A percentile compares a stretch with the other conserved stretches of the same genome.
Evolutionary conservation across 2,329 filamentous ascomycete species (phyloP).

Genomic region (Paecilomyces fulvus): DNA sequence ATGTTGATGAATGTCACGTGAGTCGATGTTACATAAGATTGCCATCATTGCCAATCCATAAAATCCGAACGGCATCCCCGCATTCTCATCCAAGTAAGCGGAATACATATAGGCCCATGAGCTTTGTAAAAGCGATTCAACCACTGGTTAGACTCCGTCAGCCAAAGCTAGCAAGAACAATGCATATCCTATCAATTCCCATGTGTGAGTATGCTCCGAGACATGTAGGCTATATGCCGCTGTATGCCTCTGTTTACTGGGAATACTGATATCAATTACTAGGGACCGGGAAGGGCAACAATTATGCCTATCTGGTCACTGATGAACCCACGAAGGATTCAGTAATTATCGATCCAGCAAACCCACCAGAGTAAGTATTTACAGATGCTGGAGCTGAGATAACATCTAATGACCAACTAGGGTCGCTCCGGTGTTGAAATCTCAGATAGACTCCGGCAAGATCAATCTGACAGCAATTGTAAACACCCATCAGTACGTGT

Average conservation of each 20-base stretch:
- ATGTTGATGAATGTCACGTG: conserved; percentile 2
- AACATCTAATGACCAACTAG: conserved; percentile 26
- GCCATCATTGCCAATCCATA: background rate
- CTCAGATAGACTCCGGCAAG: conserved; percentile 59
- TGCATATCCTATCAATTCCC: conserved; percentile 47
- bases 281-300: conserved; percentile 38
- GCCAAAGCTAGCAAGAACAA: conserved; percentile 20
- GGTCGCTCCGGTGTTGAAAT: conserved; percentile 58
- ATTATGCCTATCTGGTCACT: conserved; percentile 45
- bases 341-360: conserved; percentile 44
- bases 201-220: conserved; percentile 38
- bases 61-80: background rate
- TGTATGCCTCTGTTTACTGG: background rate
- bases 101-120: conserved; percentile 14
- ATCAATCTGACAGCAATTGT: conserved; percentile 85
- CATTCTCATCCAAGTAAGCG: conserved; percentile 1
- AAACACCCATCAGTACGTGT: conserved; percentile 87
- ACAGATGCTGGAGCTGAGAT: background rate
- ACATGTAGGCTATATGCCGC: background rate
- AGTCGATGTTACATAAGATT: conserved; percentile 2
- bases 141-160: conserved; percentile 9
- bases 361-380: conserved; percentile 40
- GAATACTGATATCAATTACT: background rate
- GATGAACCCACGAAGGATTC: conserved; percentile 43
- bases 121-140: conserved; percentile 16